Base-by-base conservation (phyloP, 352 stramenopile genomes). In the Pythium brachiatum region DNA sequence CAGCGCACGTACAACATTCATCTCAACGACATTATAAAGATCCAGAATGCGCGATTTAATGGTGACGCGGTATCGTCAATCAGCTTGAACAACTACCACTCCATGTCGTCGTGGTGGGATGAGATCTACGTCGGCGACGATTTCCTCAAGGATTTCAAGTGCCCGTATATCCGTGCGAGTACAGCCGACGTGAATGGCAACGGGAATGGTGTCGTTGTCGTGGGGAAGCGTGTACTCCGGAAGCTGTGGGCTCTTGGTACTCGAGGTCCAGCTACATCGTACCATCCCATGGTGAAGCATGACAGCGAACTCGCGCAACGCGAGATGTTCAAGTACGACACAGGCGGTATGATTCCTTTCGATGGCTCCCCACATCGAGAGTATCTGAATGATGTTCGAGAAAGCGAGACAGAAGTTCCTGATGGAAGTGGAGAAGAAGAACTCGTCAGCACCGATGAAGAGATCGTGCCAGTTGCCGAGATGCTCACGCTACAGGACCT, bases 41-140 rank as follows among this genome's bases (percentile, higher is more conserved):
- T 97, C 2, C 53, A 59, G 20, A 65, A 73, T 32, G 72, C 65
- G 0, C 38, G 57, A 4, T 98, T 98, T 54, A 38, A 51, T 7
- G 76, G 78, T 12, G 58, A 73, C 2, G 48, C 20, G 7, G 53
- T 97, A 4, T 31, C 54, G 6, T 68, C 69, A 0, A 50, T 98
- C 9, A 95, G 91, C 53, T 54, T 98, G 11, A 93, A 89, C 70
- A 92, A 90, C 43, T 79, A 80, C 26, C 79, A 97, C 43, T 60
- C 79, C 0, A 90, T 91, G 72, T 89, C 74, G 18, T 87, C 73
- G 31, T 98, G 95, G 91, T 98, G 97, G 80, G 96, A 99, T 73
- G 96, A 99, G 63, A 86, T 99, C 36, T 98, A 97, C 69, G 79
- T 98, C 3, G 96, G 96, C 18, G 70, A 89, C 7, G 92, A 98